Conservation (phyloP, 129 eudicot genomes). For the Escallonia herrerae region DNA sequence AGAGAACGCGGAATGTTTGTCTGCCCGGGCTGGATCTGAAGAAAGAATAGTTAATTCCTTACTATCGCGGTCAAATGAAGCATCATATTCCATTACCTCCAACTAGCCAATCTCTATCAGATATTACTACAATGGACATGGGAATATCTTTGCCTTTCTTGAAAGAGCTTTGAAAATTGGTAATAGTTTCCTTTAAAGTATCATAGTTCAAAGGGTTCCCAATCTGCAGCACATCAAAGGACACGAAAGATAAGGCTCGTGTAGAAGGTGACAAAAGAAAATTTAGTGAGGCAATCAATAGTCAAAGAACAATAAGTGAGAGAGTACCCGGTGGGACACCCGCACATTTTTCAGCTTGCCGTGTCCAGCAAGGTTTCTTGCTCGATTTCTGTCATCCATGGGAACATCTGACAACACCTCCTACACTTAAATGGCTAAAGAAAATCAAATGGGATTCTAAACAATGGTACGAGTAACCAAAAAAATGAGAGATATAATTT, state of each 20-base stretch:
- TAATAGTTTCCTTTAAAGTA: slow-evolving; percentile 56
- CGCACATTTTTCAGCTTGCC: slow-evolving; percentile 58
- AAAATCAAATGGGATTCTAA: slow-evolving; percentile 1
- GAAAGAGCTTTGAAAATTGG: slow-evolving; percentile 41
- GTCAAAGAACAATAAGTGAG: not conserved
- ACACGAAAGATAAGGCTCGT: slow-evolving; percentile 1
- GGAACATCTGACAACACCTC: slow-evolving; percentile 89
- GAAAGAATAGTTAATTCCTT: slow-evolving; percentile 11
- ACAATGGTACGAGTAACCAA: too few species aligned
- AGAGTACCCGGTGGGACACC: slow-evolving; percentile 68
- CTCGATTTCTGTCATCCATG: slow-evolving; percentile 52
- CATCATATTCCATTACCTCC: slow-evolving; percentile 45
- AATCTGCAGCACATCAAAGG: slow-evolving; percentile 30
- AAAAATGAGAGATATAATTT: too few species aligned
- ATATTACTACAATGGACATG: slow-evolving; percentile 70
- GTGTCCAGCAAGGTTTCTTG: slow-evolving; percentile 46
- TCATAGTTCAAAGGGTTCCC: slow-evolving; percentile 78
- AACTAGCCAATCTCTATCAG: slow-evolving; percentile 81
- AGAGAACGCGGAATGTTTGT: slow-evolving; percentile 85
- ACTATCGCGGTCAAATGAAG: slow-evolving; percentile 7
- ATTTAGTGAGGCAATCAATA: not conserved
- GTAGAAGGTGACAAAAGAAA: slow-evolving; percentile 3
- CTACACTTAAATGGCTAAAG: slow-evolving; percentile 28
- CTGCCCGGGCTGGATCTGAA: slow-evolving; percentile 81
- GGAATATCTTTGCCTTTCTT: slow-evolving; percentile 61